Evolutionary conservation across 2,329 filamentous ascomycete genomes (phyloP).

Genomic region (Calonectria montana): DNA sequence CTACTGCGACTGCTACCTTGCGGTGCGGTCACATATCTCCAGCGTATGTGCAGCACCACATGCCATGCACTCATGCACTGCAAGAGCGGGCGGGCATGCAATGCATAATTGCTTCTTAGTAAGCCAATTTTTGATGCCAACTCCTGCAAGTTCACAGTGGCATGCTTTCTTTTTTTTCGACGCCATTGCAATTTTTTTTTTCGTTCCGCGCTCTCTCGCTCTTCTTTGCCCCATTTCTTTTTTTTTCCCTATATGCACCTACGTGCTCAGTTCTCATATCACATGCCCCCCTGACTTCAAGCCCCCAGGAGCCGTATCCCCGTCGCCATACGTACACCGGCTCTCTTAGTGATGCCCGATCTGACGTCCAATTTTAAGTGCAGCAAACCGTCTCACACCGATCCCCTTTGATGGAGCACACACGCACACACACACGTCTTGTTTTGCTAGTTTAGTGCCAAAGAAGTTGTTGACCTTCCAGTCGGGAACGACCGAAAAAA

Average conservation of each 20-base stretch:
- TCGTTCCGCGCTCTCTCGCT: background rate
- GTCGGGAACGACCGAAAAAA: conserved; percentile 16
- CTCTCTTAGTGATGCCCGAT: background rate
- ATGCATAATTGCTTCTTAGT: background rate
- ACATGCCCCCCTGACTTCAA: background rate
- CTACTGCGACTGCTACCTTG: conserved; percentile 1
- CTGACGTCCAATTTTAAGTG: background rate
- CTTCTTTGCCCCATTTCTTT: background rate
- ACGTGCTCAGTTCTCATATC: background rate
- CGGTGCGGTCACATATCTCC: background rate
- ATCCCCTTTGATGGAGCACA: background rate
- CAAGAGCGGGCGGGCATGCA: conserved; percentile 6
- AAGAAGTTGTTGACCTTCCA: background rate
- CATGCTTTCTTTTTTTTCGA: background rate
- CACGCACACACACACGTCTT: background rate
- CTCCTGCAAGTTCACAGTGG: conserved; percentile 3
- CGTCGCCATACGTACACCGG: background rate
- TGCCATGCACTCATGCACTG: conserved; percentile 1
- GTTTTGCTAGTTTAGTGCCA: background rate
- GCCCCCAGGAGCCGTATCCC: background rate
- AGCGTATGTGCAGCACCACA: background rate
- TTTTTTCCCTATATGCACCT: too few relatives aligned
- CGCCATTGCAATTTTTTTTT: background rate
- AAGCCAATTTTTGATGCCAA: background rate
- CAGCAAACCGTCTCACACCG: background rate